These are phyloP conservation scores for Eucalyptus regnans DNA, from an alignment of 345 rosid genomes.

Conservation along the genomic window DNA sequence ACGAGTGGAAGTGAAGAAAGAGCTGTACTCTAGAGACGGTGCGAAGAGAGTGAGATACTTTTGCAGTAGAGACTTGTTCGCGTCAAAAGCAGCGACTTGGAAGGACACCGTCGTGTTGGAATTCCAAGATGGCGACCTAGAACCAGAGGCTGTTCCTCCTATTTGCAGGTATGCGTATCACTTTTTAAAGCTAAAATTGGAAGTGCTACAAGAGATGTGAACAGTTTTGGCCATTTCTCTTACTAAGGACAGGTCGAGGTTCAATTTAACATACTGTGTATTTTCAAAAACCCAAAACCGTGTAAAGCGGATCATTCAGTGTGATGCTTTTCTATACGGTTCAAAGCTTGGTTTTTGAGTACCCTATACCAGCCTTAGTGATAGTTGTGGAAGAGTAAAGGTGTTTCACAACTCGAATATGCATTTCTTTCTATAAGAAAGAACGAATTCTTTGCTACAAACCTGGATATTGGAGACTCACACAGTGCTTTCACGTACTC, in stretches of 20 bases:
- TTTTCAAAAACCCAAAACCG: not conserved
- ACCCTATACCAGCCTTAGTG: not conserved
- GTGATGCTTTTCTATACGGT: not conserved
- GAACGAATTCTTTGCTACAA: not conserved
- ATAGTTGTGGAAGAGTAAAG: not conserved
- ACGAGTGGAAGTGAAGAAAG: slow-evolving; percentile 21
- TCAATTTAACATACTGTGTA: not conserved
- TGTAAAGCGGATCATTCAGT: not conserved
- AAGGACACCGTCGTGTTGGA: not conserved
- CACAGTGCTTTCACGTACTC: not conserved
- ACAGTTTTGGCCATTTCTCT: not conserved
- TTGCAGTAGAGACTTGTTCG: not conserved
- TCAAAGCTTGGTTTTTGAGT: not conserved
- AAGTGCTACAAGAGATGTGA: not conserved
- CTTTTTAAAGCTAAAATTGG: not conserved
- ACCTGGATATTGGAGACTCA: not conserved
- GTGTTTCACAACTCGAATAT: not conserved
- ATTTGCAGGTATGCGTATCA: not conserved
- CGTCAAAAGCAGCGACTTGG: not conserved
- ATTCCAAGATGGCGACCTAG: not conserved
- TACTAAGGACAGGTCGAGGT: not conserved
- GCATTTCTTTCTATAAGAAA: not conserved
- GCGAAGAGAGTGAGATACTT: slow-evolving; percentile 11
- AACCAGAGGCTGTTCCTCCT: not conserved
- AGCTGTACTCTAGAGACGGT: slow-evolving; percentile 22